phyloP scores from a whole-genome alignment of 75 land plant genomes.

The Selaginella moellendorffii region DNA sequence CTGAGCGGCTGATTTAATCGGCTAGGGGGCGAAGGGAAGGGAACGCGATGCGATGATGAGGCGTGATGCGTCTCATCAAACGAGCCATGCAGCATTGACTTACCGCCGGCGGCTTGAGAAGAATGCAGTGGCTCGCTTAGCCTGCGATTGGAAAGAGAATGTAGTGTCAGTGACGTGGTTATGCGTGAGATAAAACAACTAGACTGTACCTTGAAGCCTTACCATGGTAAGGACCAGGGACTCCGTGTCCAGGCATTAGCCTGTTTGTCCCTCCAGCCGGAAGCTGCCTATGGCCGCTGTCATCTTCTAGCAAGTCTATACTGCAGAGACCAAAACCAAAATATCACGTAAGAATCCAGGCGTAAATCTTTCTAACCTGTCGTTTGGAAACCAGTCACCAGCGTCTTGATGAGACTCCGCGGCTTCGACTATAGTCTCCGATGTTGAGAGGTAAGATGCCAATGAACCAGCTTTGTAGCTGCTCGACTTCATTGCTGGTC shows the following conservation, averaged over 20 bases:
- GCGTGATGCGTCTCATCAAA: neutral
- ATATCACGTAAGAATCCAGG: too few relatives aligned
- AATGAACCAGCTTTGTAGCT: neutral
- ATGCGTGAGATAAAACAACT: neutral
- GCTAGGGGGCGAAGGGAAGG: too few relatives aligned
- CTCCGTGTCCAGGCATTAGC: too few relatives aligned
- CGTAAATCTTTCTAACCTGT: too few relatives aligned
- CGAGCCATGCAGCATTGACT: neutral
- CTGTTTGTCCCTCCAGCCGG: neutral
- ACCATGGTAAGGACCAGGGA: too few relatives aligned
- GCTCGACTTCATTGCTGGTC: neutral
- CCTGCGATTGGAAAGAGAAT: too few relatives aligned
- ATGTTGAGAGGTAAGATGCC: neutral
- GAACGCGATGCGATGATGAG: too few relatives aligned
- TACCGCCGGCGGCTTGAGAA: neutral
- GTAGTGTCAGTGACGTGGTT: too few relatives aligned
- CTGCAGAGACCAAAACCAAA: too few relatives aligned
- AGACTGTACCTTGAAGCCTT: neutral
- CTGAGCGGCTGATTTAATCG: too few relatives aligned
- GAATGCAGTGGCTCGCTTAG: neutral
- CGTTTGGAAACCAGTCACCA: conserved; percentile 3
- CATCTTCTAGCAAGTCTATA: neutral
- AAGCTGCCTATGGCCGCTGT: neutral
- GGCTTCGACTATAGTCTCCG: neutral
- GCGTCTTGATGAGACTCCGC: neutral